These are phyloP conservation scores for Chlamydomonas urium DNA, from an alignment of 139 green algal species.

Conservation along the genomic window DNA sequence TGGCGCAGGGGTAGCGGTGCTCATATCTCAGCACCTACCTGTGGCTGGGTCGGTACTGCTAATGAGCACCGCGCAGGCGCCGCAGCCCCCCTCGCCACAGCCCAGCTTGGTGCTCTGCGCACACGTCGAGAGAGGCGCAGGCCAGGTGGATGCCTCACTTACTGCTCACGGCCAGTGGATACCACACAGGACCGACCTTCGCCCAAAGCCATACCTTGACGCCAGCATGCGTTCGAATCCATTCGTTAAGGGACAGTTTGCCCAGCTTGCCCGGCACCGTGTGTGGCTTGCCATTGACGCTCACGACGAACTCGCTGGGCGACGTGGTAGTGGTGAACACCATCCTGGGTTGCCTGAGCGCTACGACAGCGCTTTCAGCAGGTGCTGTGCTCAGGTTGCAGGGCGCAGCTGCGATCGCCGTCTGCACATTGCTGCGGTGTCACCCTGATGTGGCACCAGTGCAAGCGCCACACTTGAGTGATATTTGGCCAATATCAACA, in stretches of 20 bases:
- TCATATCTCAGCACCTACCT: neutral
- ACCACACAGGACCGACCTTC: no score
- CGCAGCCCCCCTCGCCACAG: slow-evolving; percentile 63
- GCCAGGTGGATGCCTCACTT: neutral
- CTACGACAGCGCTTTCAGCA: no score
- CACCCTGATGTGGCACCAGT: no score
- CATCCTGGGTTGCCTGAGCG: no score
- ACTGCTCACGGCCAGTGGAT: neutral
- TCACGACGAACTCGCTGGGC: neutral
- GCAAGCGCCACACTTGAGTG: no score
- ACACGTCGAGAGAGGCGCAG: neutral
- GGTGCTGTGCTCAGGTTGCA: no score
- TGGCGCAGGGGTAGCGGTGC: neutral
- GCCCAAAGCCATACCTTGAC: neutral
- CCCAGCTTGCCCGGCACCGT: neutral
- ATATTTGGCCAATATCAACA: no score
- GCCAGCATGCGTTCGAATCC: neutral
- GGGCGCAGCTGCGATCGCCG: no score
- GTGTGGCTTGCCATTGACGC: neutral
- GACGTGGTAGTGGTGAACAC: no score
- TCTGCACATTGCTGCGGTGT: no score
- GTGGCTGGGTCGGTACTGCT: neutral
- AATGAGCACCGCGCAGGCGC: slow-evolving; percentile 57
- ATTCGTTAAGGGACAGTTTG: neutral
- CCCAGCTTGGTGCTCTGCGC: slow-evolving; percentile 41